Evolutionary conservation across 768 basidiomycete genomes (phyloP), one percentile per base, ranked within the genome.

Genomic region (Harrya chromipes): DNA sequence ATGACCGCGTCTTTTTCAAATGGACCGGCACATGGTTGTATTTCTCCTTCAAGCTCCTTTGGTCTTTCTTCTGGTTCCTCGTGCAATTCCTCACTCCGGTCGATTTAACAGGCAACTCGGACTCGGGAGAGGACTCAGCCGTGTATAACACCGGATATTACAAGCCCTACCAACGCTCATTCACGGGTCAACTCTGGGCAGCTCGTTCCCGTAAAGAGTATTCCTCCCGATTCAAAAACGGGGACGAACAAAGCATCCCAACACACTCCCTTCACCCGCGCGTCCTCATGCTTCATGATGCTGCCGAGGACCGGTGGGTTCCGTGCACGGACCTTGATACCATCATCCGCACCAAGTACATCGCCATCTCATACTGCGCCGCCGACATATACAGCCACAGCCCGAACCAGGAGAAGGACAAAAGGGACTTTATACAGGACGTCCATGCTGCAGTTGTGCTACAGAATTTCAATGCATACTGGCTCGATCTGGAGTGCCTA

Each of bases 401-500:
- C 13, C 31, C 36, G 10, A 23, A 53, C 19, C 24, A 35, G 5
- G 42, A 53, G 19, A 14, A 14, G 16, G 16, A 34, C 13, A 57
- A 54, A 24, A 38, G 20, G 1, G 4, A 10, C 7, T 60, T 60
- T 12, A 47, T 19, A 7, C 40, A 49, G 4, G 49, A 44, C 31
- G 45, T 60, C 37, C 55, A 52, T 7, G 17, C 24, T 4, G 41
- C 40, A 4, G 37, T 19, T 33, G 36, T 23, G 37, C 35, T 6
- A n/a, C 14, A 12, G 19, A 46, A 36, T 17, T 43, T 45, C 21
- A 2, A 51, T 4, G 59, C 59, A 5, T 60, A 60, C 38, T 60
- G 59, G 59, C 43, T 51, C 20, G 59, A 60, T 34, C 12, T 57
- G 42, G 59, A 60, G 24, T 60, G 58, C 23, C 9, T 56, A 27